Base-by-base conservation (phyloP, 148 eudicot species). In the Polygonum maritimum region DNA sequence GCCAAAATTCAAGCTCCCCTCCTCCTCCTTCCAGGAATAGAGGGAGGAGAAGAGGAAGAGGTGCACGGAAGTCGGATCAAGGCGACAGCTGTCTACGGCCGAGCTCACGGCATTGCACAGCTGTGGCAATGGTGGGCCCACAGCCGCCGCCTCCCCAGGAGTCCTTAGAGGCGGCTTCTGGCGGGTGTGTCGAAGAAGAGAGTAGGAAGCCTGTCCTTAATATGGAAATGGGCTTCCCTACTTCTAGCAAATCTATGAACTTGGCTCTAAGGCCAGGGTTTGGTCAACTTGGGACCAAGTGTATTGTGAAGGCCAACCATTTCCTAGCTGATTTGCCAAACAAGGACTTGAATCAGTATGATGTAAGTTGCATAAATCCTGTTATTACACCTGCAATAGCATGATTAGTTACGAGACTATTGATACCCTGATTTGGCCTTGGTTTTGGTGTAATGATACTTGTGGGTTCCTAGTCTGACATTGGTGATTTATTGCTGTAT, bases 301-400 rank as follows among this genome's bases (percentile, higher is more conserved):
- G 93, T 71, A 80, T 89, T 80, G 90, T 89, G n/a, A 89, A 89
- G 89, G 93, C 93, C 39, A 89, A 89, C 84, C 93, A 89, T 79
- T 89, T 89, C 82, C 79, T 87, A 62, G 90, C 90, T 33, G 90
- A 89, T 77, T 79, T 89, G 75, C 89, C 91, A 77, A 79, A 89
- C 79, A 87, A 84, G 87, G 90, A 89, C 80, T 80, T 89, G 74
- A 84, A 79, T 75, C 93, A 89, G 62, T 89, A 89, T 84, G 90
- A 86, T 83, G 93, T 89, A 86, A 84, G 90, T 65, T 69, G 5
- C 67, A n/a, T 22, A 65, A 49, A 54, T 58, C 78, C 44, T 45
- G 33, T 21, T 7, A 16, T 67, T 5, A 16, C 71, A 16, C 71
- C 71, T 4, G 45, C 45, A 67, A 35, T 67, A 67, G 71, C 38